Evolutionary conservation across 257 asterid species (phyloP).

Genomic region (Salvia miltiorrhiza): DNA sequence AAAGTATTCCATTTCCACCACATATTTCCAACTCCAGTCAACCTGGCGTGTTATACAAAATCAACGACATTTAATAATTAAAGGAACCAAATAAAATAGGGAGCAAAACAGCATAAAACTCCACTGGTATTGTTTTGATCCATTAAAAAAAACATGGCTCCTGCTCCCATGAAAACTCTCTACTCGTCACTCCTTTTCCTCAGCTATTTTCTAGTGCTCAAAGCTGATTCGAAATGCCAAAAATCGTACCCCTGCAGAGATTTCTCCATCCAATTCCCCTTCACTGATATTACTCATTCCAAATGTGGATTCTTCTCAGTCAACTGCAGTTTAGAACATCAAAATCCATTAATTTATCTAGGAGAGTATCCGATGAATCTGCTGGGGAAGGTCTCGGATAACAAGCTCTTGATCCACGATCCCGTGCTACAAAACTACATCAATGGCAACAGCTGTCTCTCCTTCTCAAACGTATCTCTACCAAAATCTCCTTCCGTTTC

Average conservation of each 20-base stretch:
- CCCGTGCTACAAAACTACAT: background rate
- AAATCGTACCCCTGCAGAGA: constrained; percentile 28
- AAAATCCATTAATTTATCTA: constrained; percentile 19
- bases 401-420: constrained; percentile 2
- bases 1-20: too few species aligned
- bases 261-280: constrained; percentile 32
- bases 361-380: background rate
- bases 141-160: background rate
- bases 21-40: constrained; percentile 13
- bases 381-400: background rate
- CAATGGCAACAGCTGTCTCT: background rate
- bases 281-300: background rate
- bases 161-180: background rate
- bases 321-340: background rate
- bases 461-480: background rate
- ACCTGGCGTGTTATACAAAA: background rate
- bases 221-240: constrained; percentile 25
- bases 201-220: background rate
- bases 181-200: too few species aligned
- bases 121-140: background rate
- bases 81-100: too few species aligned
- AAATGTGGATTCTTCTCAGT: constrained; percentile 38
- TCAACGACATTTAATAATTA: background rate
- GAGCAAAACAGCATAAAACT: background rate
- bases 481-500: constrained; percentile 19